Percentiles rank a stretch among this genome's conserved stretches.
phyloP scores from a whole-genome alignment of 1,284 basidiomycete genomes.

The Ustilago cynodontis region DNA sequence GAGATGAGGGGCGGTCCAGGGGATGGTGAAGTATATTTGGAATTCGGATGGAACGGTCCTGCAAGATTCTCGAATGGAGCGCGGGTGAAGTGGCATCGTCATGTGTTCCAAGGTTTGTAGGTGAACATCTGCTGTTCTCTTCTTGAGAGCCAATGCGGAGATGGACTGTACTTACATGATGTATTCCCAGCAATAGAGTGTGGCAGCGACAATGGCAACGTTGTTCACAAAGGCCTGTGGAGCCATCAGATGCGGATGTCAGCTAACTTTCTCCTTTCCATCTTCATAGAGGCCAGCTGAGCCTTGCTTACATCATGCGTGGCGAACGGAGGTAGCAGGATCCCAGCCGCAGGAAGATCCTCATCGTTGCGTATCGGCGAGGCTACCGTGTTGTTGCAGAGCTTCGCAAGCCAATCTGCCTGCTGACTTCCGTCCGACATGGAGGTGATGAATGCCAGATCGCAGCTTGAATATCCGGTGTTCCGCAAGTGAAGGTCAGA shows the following conservation, averaged over 20 bases:
- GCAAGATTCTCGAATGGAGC: not conserved
- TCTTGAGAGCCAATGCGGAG: not conserved
- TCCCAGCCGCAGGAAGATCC: constrained; percentile 5
- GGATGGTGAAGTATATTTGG: constrained; percentile 25
- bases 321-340: constrained; percentile 12
- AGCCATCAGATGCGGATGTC: not conserved
- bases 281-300: no score
- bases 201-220: constrained; percentile 31
- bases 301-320: constrained; percentile 24
- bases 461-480: not conserved
- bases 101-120: not conserved
- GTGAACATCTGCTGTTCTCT: not conserved
- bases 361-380: not conserved
- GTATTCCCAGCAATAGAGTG: constrained; percentile 42
- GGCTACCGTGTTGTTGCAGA: constrained; percentile 13
- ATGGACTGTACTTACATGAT: constrained; percentile 23
- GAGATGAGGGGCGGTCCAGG: constrained; percentile 41
- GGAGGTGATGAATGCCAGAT: no score
- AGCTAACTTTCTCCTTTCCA: not conserved
- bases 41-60: constrained; percentile 40
- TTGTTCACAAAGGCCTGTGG: constrained; percentile 19
- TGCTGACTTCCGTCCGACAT: constrained; percentile 2
- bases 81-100: not conserved
- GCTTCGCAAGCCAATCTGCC: constrained; percentile 8
- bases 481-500: not conserved